A percentile compares a stretch with the other conserved stretches of the same genome.
Evolutionary conservation across 768 basidiomycete genomes (phyloP).

Genomic region (Neoboletus brunneissimus): DNA sequence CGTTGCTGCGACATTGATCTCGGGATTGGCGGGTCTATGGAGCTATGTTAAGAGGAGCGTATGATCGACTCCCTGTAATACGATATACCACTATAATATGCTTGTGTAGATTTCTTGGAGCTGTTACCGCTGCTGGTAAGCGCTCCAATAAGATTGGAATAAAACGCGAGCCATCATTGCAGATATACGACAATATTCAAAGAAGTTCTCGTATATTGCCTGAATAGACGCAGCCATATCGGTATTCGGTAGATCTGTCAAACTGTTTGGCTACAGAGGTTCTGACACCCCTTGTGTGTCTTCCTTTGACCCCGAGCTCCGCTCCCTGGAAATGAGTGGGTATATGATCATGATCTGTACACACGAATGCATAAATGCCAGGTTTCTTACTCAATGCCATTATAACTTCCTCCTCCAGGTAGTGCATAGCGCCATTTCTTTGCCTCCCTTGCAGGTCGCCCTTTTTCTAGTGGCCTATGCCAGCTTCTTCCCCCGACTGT

Average conservation of each 20-base stretch:
- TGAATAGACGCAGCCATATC: slow-evolving; percentile 33
- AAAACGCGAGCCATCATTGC: slow-evolving; percentile 16
- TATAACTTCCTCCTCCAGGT: slow-evolving; percentile 29
- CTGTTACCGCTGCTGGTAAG: slow-evolving; percentile 20
- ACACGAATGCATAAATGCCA: slow-evolving; percentile 38
- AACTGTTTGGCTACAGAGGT: slow-evolving; percentile 30
- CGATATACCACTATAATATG: slow-evolving; percentile 44
- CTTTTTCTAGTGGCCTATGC: slow-evolving; percentile 29
- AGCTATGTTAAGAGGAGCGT: slow-evolving; percentile 90
- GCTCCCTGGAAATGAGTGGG: slow-evolving; percentile 40
- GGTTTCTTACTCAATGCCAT: slow-evolving; percentile 32
- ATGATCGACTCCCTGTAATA: slow-evolving; percentile 51
- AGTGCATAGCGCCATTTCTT: slow-evolving; percentile 20
- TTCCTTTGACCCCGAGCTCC: slow-evolving; percentile 40
- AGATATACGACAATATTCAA: slow-evolving; percentile 25
- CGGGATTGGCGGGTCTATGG: slow-evolving; percentile 89
- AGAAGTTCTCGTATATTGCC: slow-evolving; percentile 32
- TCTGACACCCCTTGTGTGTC: slow-evolving; percentile 38
- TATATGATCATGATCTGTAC: slow-evolving; percentile 36
- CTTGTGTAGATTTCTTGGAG: slow-evolving; percentile 36
- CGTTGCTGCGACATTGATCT: slow-evolving; percentile 85
- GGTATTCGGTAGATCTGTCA: slow-evolving; percentile 36
- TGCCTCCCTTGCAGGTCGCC: slow-evolving; percentile 22
- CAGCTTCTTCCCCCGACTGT: slow-evolving; percentile 26
- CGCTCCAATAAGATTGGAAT: slow-evolving; percentile 28